Evolutionary conservation across 2,329 filamentous ascomycete genomes (phyloP), one percentile per base, ranked within the genome.

Genomic region (Botrytis medusae): DNA sequence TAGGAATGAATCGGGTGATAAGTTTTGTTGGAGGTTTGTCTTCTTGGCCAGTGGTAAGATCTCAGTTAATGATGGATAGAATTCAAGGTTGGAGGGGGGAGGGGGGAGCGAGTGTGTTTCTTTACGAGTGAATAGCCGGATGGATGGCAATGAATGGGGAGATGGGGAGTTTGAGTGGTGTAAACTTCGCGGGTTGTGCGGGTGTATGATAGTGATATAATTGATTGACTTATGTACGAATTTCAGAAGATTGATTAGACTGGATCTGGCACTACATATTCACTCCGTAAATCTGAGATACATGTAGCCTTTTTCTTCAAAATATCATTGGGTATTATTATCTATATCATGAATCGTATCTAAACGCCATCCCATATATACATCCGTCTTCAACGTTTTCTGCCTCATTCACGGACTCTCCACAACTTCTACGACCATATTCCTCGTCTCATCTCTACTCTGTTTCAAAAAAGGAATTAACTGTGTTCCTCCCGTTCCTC

Each of bases 401-500:
- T 7, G 22, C 18, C 32, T 46, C 2, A 68, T 29, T 34, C 46
- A 68, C 29, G 65, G 48, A 34, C 48, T 57, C n/a, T 34, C 37
- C 29, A 68, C 62, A 1, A 72, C 32, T 22, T 46, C 37, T 20
- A 72, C 71, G 18, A 57, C 74, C n/a, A 77, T 76, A 2, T 75
- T 74, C 51, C 88, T 89, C 0, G 95, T 98, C 85, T 97, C 95
- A 80, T 98, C 93, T 29, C 95, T 86, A 5, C 93, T 91, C 82
- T 97, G 93, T 82, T 94, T 97, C 76, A 98, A 82, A 82, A 98
- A 98, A 0, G 95, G 93, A 73, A 98, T 92, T 70, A 98, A 82
- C 0, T 91, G 90, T 0, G 95, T 98, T 0, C 95, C 95, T 2
- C 95, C 95, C 0, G 95, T 98, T 0, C 95, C 95, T 0, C 91